phyloP scores from a whole-genome alignment of 2,329 filamentous ascomycete species.

The Hypoxylon rubiginosum region DNA sequence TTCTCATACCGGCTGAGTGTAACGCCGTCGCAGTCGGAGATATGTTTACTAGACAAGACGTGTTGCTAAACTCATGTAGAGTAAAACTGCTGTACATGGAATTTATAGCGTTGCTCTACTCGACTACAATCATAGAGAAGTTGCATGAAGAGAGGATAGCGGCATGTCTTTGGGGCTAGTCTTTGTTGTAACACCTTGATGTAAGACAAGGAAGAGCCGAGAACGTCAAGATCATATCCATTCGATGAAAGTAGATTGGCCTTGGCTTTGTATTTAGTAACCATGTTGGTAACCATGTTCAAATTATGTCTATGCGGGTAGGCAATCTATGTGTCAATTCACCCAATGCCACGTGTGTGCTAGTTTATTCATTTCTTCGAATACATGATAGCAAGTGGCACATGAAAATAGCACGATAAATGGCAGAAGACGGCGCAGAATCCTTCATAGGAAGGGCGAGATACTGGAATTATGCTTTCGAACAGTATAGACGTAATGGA shows the following conservation, averaged over 20 bases:
- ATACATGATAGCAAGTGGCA: too few relatives aligned
- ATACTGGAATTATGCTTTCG: not conserved
- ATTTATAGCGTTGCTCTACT: too few relatives aligned
- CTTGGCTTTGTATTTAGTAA: too few relatives aligned
- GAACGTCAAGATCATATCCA: not conserved
- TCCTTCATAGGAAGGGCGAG: not conserved
- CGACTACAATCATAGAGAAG: too few relatives aligned
- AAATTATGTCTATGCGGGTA: too few relatives aligned
- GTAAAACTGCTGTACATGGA: too few relatives aligned
- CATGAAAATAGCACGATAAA: too few relatives aligned
- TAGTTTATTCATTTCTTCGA: not conserved
- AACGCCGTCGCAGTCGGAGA: too few relatives aligned
- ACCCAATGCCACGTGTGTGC: not conserved
- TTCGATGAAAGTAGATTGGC: not conserved
- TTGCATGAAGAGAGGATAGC: not conserved
- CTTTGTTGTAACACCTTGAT: slow-evolving; percentile 10
- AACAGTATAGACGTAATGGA: not conserved
- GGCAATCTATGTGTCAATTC: not conserved
- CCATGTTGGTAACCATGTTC: too few relatives aligned
- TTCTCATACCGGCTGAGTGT: not conserved
- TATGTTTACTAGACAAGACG: too few relatives aligned
- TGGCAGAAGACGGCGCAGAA: not conserved
- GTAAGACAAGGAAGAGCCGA: not conserved
- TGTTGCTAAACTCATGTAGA: too few relatives aligned
- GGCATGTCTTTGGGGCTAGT: not conserved